These are phyloP conservation scores for Termitomyces sp. DNA, from an alignment of 768 basidiomycete genomes.

Conservation along the genomic window DNA sequence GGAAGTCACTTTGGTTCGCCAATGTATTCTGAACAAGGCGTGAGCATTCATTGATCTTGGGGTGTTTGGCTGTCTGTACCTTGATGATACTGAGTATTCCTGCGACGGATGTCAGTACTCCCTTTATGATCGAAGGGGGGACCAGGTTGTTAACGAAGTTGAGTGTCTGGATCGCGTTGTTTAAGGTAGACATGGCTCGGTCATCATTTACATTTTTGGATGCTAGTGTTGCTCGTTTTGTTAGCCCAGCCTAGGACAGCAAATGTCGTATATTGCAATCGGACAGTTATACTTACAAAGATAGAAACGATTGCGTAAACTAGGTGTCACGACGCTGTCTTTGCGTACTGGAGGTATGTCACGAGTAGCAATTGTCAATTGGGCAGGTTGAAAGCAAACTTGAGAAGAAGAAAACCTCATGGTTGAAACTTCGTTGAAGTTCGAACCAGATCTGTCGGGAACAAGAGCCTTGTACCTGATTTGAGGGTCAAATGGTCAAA, in stretches of 20 bases:
- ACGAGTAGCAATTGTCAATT: too few relatives aligned
- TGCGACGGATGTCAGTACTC: constrained; percentile 2
- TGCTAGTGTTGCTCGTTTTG: not conserved
- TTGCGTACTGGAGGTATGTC: not conserved
- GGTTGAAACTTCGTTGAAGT: too few relatives aligned
- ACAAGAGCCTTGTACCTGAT: too few relatives aligned
- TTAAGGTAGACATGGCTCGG: constrained; percentile 1
- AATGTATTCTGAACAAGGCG: not conserved
- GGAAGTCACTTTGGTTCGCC: constrained; percentile 2
- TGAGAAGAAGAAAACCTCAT: too few relatives aligned
- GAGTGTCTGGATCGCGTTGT: constrained; percentile 3
- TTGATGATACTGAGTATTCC: constrained; percentile 7
- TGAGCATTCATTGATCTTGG: not conserved
- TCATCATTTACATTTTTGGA: not conserved
- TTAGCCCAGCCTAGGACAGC: not conserved
- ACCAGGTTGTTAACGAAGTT: constrained; percentile 1
- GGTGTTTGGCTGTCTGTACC: not conserved
- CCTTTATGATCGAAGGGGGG: not conserved
- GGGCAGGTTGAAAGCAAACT: too few relatives aligned
- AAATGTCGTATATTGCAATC: not conserved
- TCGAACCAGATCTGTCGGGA: too few relatives aligned
- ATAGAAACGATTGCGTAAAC: not conserved
- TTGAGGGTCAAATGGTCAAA: too few relatives aligned
- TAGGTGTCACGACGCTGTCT: not conserved
- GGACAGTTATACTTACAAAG: not conserved